These are phyloP conservation scores for Casuarina cunninghamiana DNA, from an alignment of 306 rosid genomes.

Conservation along the genomic window DNA sequence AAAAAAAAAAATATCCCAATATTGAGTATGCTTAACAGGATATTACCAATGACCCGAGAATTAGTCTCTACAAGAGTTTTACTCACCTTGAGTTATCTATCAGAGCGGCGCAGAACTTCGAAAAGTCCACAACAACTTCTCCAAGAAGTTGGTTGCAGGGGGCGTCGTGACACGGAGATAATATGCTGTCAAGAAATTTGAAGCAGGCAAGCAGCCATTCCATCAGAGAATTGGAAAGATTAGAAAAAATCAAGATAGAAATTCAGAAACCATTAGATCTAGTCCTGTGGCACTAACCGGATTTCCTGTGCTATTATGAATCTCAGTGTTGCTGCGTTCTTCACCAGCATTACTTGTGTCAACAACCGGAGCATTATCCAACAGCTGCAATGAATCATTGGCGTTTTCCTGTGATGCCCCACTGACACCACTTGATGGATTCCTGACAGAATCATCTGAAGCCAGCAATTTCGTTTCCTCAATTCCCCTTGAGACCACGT, in stretches of 20 bases:
- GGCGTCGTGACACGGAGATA: conserved; percentile 25
- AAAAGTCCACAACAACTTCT: conserved; percentile 73
- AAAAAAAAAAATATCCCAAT: neutral
- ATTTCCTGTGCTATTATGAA: conserved; percentile 31
- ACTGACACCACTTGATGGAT: conserved; percentile 29
- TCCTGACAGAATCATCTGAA: conserved; percentile 36
- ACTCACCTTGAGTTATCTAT: conserved; percentile 56
- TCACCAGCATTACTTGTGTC: conserved; percentile 28
- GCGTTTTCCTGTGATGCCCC: conserved; percentile 36
- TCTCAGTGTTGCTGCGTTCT: conserved; percentile 27
- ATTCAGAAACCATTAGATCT: neutral
- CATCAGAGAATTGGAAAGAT: neutral
- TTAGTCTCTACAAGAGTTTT: neutral
- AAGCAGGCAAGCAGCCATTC: conserved; percentile 10
- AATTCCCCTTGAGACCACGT: conserved; percentile 22
- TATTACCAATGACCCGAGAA: neutral
- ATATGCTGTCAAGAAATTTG: conserved; percentile 30
- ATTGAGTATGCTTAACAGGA: neutral
- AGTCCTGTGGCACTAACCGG: conserved; percentile 35
- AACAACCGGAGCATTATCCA: conserved; percentile 23
- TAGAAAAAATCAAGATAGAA: neutral
- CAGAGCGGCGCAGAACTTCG: conserved; percentile 44
- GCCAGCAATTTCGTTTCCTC: conserved; percentile 28
- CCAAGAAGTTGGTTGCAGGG: conserved; percentile 52
- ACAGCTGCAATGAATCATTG: conserved; percentile 29